phyloP scores from a whole-genome alignment of 2,329 filamentous ascomycete genomes.

The Truncatella angustata region DNA sequence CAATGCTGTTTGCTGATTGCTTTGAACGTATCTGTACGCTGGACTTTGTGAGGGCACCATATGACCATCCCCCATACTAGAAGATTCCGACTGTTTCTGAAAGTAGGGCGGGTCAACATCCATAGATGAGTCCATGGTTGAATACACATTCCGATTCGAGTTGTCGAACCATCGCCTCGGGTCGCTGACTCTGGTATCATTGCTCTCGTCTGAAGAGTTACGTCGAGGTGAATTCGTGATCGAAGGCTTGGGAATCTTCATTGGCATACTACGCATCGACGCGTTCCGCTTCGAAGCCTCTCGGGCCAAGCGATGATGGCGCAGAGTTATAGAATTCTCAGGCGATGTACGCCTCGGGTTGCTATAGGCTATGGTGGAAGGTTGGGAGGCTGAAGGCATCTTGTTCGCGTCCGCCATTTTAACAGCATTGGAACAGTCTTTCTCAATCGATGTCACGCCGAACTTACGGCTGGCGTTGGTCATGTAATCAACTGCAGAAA shows the following conservation, averaged over 20 bases:
- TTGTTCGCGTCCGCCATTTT: constrained; percentile 12
- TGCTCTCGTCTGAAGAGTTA: constrained; percentile 49
- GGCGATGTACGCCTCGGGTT: constrained; percentile 39
- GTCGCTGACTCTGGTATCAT: constrained; percentile 47
- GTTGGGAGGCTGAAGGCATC: constrained; percentile 18
- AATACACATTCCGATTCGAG: constrained; percentile 47
- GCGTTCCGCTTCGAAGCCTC: constrained; percentile 32
- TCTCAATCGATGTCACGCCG: no score
- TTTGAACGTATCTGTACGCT: constrained; percentile 22
- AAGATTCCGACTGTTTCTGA: constrained; percentile 51
- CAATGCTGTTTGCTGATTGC: constrained; percentile 17
- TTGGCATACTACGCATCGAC: constrained; percentile 7
- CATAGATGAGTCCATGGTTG: constrained; percentile 44
- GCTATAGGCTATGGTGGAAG: constrained; percentile 22
- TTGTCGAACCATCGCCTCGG: constrained; percentile 54
- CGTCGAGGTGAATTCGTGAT: constrained; percentile 23
- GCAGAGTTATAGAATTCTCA: constrained; percentile 46
- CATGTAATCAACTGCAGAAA: neutral
- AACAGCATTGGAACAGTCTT: neutral
- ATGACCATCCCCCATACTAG: constrained; percentile 42
- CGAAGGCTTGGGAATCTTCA: neutral
- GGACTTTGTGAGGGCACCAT: constrained; percentile 21
- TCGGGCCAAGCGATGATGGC: constrained; percentile 42
- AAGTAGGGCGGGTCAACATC: constrained; percentile 57
- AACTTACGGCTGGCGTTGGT: neutral